A percentile compares a stretch with the other conserved stretches of the same genome.
phyloP scores from a whole-genome alignment of 2,329 filamentous ascomycete species.

The Verticillium nubilum region DNA sequence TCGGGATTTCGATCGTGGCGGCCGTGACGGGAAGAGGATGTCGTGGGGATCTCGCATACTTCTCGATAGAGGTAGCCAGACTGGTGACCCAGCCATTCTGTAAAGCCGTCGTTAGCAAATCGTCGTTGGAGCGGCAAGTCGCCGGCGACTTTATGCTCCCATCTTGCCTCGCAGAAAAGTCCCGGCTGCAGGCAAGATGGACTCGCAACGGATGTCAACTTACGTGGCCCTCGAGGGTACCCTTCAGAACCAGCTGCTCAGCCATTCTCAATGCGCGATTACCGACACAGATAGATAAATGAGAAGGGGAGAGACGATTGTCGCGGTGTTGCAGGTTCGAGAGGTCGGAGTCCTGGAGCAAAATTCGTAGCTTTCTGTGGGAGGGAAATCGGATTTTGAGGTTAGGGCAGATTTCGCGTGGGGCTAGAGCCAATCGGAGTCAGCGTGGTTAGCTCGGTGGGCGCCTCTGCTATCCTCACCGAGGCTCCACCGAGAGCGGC shows the following conservation, averaged over 20 bases:
- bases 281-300: slow-evolving; percentile 34
- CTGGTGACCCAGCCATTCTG: slow-evolving; percentile 97
- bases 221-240: slow-evolving; percentile 95
- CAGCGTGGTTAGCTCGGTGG: background rate
- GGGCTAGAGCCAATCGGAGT: background rate
- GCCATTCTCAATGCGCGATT: slow-evolving; percentile 58
- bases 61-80: slow-evolving; percentile 98
- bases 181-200: background rate
- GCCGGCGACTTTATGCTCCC: slow-evolving; percentile 14
- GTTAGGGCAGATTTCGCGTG: background rate
- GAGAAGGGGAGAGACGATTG: slow-evolving; percentile 24
- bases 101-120: slow-evolving; percentile 14
- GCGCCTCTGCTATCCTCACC: background rate
- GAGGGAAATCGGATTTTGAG: background rate
- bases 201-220: slow-evolving; percentile 28
- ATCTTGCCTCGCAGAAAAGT: background rate
- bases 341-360: background rate
- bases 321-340: slow-evolving; percentile 20
- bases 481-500: background rate
- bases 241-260: slow-evolving; percentile 93
- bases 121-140: slow-evolving; percentile 3
- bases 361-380: background rate
- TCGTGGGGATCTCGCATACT: slow-evolving; percentile 52
- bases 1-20: slow-evolving; percentile 11
- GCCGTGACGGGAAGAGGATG: slow-evolving; percentile 1